phyloP scores from a whole-genome alignment of 139 green algal species.

The Asterochloris sp. region DNA sequence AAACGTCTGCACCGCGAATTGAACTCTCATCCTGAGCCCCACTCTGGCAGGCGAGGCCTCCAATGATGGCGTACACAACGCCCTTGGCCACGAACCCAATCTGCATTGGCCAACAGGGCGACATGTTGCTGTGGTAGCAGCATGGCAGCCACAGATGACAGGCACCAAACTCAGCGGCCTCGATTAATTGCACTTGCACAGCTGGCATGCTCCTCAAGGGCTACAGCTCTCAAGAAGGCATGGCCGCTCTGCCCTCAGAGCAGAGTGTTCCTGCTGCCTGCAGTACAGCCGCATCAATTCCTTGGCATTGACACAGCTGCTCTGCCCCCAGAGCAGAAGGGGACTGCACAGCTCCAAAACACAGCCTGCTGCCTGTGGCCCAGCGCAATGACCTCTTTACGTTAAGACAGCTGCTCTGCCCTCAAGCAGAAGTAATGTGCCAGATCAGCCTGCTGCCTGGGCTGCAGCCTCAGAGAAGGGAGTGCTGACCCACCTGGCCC shows the following conservation, averaged over 20 bases:
- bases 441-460: background rate
- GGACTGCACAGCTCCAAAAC: too few relatives aligned
- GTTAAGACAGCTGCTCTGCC: background rate
- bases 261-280: too few relatives aligned
- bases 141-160: too few relatives aligned
- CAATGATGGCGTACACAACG: constrained; percentile 22
- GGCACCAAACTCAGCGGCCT: background rate
- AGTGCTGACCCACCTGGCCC: background rate
- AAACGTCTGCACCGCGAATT: constrained; percentile 3
- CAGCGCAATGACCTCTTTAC: background rate
- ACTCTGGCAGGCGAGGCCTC: constrained; percentile 12
- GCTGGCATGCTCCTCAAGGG: too few relatives aligned
- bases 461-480: background rate
- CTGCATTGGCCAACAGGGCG: background rate
- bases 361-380: background rate
- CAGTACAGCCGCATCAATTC: too few relatives aligned
- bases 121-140: background rate
- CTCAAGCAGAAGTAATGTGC: background rate
- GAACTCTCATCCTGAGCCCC: background rate
- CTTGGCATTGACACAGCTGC: too few relatives aligned
- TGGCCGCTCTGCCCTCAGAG: too few relatives aligned
- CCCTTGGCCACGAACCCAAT: constrained; percentile 19
- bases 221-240: too few relatives aligned
- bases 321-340: too few relatives aligned
- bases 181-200: background rate